Conservation (phyloP, 306 rosid genomes). For the Glycyrrhiza uralensis region DNA sequence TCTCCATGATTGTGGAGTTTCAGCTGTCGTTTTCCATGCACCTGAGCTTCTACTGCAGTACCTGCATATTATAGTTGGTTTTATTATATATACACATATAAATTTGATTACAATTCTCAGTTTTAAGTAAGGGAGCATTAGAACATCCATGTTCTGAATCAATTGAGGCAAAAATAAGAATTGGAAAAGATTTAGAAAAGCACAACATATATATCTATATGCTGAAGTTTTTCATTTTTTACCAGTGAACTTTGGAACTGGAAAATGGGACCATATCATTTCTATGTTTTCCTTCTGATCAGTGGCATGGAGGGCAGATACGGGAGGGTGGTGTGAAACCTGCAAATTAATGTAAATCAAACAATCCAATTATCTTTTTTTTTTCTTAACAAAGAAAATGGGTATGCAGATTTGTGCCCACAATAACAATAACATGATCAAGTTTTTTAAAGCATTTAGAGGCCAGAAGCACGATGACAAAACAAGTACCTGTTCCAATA, state of each 20-base stretch:
- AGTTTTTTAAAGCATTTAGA: not conserved
- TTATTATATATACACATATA: not conserved
- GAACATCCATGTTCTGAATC: not conserved
- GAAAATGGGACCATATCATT: constrained; percentile 52
- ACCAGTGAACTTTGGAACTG: constrained; percentile 59
- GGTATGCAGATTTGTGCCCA: too few relatives aligned
- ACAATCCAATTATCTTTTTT: too few relatives aligned
- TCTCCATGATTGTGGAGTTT: constrained; percentile 62
- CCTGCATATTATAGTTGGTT: constrained; percentile 45
- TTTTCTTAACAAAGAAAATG: too few relatives aligned
- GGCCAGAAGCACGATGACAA: not conserved
- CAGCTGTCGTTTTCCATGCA: constrained; percentile 51
- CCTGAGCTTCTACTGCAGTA: constrained; percentile 52
- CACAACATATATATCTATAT: not conserved
- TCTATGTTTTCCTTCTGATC: constrained; percentile 48
- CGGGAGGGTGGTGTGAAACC: constrained; percentile 92
- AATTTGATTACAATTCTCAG: not conserved
- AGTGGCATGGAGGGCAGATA: constrained; percentile 72
- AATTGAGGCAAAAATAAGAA: not conserved
- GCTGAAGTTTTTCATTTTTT: not conserved
- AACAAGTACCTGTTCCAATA: constrained; percentile 60
- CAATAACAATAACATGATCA: not conserved
- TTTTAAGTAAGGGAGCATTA: not conserved
- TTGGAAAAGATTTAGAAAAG: not conserved
- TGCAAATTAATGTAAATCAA: constrained; percentile 5